Conservation (phyloP, 176 grass and related monocot genomes). For the Zizania latifolia region DNA sequence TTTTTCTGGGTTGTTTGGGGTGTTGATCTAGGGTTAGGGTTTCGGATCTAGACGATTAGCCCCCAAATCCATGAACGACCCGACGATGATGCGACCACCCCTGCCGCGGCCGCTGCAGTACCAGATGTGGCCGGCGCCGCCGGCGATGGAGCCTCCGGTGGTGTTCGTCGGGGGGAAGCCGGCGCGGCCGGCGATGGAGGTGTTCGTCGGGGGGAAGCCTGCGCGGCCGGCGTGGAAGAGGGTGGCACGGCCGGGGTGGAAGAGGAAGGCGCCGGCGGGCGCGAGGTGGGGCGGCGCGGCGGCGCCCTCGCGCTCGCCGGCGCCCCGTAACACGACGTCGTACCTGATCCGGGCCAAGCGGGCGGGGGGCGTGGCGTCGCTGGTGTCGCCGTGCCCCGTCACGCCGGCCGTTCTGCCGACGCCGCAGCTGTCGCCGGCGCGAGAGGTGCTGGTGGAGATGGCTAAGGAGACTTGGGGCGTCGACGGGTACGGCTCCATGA, state of each 20-base stretch:
- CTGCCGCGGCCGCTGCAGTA: constrained; percentile 32
- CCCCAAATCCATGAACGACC: constrained; percentile 47
- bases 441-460: constrained; percentile 96
- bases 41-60: constrained; percentile 50
- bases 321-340: constrained; percentile 92
- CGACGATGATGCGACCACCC: constrained; percentile 65
- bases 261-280: constrained; percentile 14
- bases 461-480: constrained; percentile 98
- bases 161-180: constrained; percentile 4
- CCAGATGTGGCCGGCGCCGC: constrained; percentile 26
- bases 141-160: neutral
- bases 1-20: neutral
- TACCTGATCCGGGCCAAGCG: constrained; percentile 93
- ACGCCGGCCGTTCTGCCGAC: constrained; percentile 86
- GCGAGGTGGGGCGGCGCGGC: constrained; percentile 40
- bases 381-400: constrained; percentile 86
- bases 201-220: constrained; percentile 16
- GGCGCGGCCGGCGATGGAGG: constrained; percentile 13
- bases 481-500: constrained; percentile 96
- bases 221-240: constrained; percentile 40
- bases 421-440: constrained; percentile 69
- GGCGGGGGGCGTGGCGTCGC: constrained; percentile 62
- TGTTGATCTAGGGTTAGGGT: constrained; percentile 48
- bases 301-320: constrained; percentile 71
- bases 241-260: constrained; percentile 12